Base-by-base conservation (phyloP, 2,329 filamentous ascomycete species). In the Lasiodiplodia sp. region DNA sequence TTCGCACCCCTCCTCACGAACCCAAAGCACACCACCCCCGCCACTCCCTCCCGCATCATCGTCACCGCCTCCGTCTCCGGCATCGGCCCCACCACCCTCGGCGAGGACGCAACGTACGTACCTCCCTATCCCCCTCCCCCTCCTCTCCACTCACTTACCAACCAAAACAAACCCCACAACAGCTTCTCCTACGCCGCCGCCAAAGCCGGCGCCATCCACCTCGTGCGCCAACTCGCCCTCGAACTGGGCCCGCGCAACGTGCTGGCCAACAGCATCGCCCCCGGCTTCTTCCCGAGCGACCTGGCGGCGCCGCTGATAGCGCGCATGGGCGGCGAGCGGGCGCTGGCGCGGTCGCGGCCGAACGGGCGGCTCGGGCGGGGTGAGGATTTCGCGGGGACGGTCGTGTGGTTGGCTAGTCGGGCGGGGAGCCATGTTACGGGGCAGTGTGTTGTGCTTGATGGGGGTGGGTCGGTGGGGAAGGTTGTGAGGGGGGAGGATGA, bases 261-360 rank as follows among this genome's bases (percentile, higher is more conserved):
- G 64, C 79, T 77, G 2, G 77, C 74, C 38, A 81, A 81, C 69
- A 77, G 77, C 4, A 75, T 81, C 25, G 77, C 79, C 2, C 79
- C 79, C 3, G 79, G 79, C 52, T 81, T 81, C 71, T 79, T 81
- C 70, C 77, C 78, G 1, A 78, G 77, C 5, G 79, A 79, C 60
- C 69, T 79, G 8, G 77, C 78, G 2, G 77, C 77, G 38, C 78
- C 76, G 4, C 70, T 80, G 60, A 81, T 81, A 51, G 77, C 80
- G 21, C 73, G 74, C 21, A 69, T 79, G 4, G 79, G 79, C 4
- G 79, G 79, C 14, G 78, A 80, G 3, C 80, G 87, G 74, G 84
- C 75, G 55, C 65, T 80, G 16, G 72, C 75, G 34, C 72, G 76
- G 21, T 70, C 62, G 16, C 79, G 78, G 63, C 78, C 78, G 0